Percentiles rank a stretch among this genome's conserved stretches.
Evolutionary conservation across 495 filamentous ascomycete genomes (phyloP).

Genomic region (Astrothelium macrocarpum): DNA sequence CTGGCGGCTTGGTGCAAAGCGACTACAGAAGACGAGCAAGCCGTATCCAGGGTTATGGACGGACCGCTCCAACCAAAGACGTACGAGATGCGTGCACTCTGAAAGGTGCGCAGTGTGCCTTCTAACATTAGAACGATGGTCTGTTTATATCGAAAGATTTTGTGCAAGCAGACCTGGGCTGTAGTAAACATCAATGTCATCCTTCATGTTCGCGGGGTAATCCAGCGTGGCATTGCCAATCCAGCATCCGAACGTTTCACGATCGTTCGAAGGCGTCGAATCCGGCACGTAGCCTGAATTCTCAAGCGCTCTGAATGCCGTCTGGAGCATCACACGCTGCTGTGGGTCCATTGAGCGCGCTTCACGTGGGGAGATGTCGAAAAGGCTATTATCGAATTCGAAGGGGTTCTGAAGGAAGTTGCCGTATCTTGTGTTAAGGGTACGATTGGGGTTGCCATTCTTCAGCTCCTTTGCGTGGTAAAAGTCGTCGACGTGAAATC

Average conservation of each 20-base stretch:
- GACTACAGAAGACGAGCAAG: conserved; percentile 39
- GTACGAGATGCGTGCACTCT: conserved; percentile 10
- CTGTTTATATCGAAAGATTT: conserved; percentile 5
- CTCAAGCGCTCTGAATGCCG: conserved; percentile 6
- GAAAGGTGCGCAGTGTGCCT: conserved; percentile 4
- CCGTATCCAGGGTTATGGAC: conserved; percentile 24
- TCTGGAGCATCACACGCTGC: conserved; percentile 8
- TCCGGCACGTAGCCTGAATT: conserved; percentile 7
- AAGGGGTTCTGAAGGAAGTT: conserved; percentile 8
- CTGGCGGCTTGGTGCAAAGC: conserved; percentile 38
- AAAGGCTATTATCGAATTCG: conserved; percentile 7
- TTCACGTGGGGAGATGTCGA: conserved; percentile 10
- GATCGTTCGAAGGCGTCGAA: conserved; percentile 12
- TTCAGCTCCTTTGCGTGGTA: conserved; percentile 6
- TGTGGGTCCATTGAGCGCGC: conserved; percentile 9
- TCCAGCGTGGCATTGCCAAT: conserved; percentile 7
- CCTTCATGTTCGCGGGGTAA: conserved; percentile 5
- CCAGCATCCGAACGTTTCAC: not conserved
- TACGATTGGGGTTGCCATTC: conserved; percentile 6
- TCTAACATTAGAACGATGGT: conserved; percentile 3
- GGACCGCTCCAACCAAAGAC: conserved; percentile 9
- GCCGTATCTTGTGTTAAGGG: conserved; percentile 8
- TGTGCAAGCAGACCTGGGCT: conserved; percentile 5
- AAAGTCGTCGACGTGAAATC: conserved; percentile 6
- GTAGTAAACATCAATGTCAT: conserved; percentile 9